Percentiles rank a stretch among this genome's conserved stretches.
These are phyloP conservation scores for Saccharomyces paradoxus DNA, from an alignment of 805 yeast genomes.

Conservation along the genomic window DNA sequence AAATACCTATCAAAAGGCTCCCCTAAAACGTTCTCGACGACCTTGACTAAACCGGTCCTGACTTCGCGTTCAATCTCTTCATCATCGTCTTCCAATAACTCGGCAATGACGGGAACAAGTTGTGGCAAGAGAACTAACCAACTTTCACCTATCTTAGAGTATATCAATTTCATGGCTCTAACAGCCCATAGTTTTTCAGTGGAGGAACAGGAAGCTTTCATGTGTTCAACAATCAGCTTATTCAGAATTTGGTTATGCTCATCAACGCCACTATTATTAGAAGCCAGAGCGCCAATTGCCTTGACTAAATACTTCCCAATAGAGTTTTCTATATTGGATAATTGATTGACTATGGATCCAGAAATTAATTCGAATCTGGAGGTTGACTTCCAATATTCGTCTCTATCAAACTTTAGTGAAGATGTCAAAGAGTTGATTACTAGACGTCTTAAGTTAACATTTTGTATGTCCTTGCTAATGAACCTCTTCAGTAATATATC, in stretches of 20 bases:
- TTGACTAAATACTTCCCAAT: slow-evolving; percentile 78
- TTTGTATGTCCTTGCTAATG: slow-evolving; percentile 35
- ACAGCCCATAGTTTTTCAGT: slow-evolving; percentile 74
- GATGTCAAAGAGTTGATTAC: slow-evolving; percentile 64
- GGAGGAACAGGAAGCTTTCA: slow-evolving; percentile 52
- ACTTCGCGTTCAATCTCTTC: slow-evolving; percentile 89
- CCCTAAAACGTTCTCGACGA: slow-evolving; percentile 84
- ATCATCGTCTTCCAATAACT: slow-evolving; percentile 88
- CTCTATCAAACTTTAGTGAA: slow-evolving; percentile 82
- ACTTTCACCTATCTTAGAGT: slow-evolving; percentile 87
- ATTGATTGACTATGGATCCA: slow-evolving; percentile 55
- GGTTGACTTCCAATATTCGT: slow-evolving; percentile 89
- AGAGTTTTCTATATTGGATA: slow-evolving; percentile 57
- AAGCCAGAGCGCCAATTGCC: slow-evolving; percentile 68
- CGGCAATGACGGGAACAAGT: slow-evolving; percentile 91
- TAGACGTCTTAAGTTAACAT: slow-evolving; percentile 59
- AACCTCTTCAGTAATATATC: slow-evolving; percentile 46
- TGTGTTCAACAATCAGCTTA: slow-evolving; percentile 51
- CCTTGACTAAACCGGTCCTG: slow-evolving; percentile 81
- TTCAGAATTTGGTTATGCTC: slow-evolving; percentile 71
- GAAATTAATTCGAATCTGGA: slow-evolving; percentile 72
- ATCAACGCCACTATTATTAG: slow-evolving; percentile 56
- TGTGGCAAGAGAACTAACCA: slow-evolving; percentile 91
- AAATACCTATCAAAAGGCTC: slow-evolving; percentile 86
- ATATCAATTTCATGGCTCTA: slow-evolving; percentile 67